Evolutionary conservation across 257 asterid genomes (phyloP).

Genomic region (Solanum pennellii): DNA sequence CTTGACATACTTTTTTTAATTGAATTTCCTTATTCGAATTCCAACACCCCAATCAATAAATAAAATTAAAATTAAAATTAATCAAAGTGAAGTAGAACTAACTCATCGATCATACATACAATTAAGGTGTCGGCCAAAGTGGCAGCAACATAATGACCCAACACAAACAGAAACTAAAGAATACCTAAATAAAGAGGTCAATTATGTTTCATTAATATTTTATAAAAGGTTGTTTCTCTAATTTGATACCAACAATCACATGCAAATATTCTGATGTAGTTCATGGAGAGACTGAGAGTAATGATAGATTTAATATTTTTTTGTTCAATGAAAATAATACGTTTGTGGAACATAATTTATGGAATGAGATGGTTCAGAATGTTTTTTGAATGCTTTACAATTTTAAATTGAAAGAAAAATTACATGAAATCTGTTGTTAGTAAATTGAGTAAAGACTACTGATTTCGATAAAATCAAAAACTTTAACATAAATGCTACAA

Average conservation of each 20-base stretch:
- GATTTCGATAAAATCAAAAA: not conserved
- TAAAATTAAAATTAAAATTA: no score
- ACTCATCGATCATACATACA: not conserved
- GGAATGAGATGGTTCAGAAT: no score
- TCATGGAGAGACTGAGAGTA: not conserved
- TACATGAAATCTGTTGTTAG: no score
- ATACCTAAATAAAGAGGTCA: not conserved
- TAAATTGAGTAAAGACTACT: no score
- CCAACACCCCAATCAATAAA: not conserved
- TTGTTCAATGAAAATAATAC: no score
- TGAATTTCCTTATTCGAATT: not conserved
- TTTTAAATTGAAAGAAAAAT: no score
- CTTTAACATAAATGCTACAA: not conserved
- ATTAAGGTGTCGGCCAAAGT: not conserved
- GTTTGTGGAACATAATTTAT: no score
- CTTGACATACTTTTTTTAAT: not conserved
- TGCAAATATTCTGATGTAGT: not conserved
- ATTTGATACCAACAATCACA: not conserved
- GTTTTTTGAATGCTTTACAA: no score
- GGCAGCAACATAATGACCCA: not conserved
- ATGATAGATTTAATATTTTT: not conserved
- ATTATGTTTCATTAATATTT: no score
- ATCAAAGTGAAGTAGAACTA: not conserved
- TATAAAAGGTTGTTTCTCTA: not conserved
- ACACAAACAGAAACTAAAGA: not conserved